Base-by-base conservation (phyloP, 2,329 filamentous ascomycete genomes). In the Calonectria naviculata region DNA sequence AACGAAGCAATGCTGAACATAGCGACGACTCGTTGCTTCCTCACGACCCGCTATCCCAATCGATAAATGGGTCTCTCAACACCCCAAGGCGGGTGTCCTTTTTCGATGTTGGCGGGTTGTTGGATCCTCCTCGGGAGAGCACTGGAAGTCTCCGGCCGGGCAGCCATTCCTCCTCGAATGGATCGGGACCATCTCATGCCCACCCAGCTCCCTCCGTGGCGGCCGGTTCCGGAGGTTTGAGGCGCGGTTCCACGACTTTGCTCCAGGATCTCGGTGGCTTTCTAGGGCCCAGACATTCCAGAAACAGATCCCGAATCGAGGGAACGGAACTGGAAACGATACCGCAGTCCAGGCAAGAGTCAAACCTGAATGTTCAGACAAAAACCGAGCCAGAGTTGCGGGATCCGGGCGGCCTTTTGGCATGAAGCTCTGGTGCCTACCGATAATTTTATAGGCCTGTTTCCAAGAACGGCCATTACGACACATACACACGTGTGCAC, bases 31-130 rank as follows among this genome's bases (percentile, higher is more conserved):
- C 85, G 1, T 75, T 89, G 9, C 71, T 85, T 2, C 78, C 80
- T 19, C 79, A 82, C 9, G 81, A 86, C 41, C 79, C 79, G 21
- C 72, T 82, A 8, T 76, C 76, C 21, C 80, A 81, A 63, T 79
- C 74, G 29, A 74, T 71, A 60, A 73, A 65, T 17, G 61, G 80
- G 70, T 31, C 74, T 60, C 13, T 71, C 49, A 41, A 49, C 12
- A 73, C 75, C 15, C 79, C 74, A 12, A 79, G 78, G 47, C 78
- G 88, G 56, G 90, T 97, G 5, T 94, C 94, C 0, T 96, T 98
- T 81, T 95, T 96, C 77, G 95, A 98, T 75, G 92, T 95, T 1
- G 95, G 95, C 26, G 94, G 94, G 0, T 84, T 97, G 0, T 84
- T 97, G 0, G 90, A 92, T 6, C 87, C 87, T 21, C 73, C 83